Evolutionary conservation across 2,329 filamentous ascomycete genomes (phyloP).

Genomic region (Pseudocercospora vitis): DNA sequence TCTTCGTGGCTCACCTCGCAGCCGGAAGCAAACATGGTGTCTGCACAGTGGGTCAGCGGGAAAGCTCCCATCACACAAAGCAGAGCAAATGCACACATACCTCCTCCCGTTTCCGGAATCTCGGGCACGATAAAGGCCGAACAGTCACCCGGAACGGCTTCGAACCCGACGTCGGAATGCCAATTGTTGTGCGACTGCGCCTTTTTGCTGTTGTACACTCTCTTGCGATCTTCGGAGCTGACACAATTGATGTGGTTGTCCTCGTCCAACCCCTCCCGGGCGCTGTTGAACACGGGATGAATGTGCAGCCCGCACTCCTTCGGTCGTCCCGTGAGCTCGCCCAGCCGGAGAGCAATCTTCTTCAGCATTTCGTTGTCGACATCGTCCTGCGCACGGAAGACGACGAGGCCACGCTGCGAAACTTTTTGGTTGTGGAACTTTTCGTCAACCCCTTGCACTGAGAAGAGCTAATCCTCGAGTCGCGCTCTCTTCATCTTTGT

Average conservation of each 20-base stretch:
- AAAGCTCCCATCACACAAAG: too few relatives aligned
- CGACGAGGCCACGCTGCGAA: slow-evolving; percentile 67
- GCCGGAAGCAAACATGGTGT: slow-evolving; percentile 65
- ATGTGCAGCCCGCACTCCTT: slow-evolving; percentile 58
- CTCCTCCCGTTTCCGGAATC: slow-evolving; percentile 54
- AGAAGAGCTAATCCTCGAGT: too few relatives aligned
- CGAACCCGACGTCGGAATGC: slow-evolving; percentile 65
- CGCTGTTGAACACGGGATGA: slow-evolving; percentile 58
- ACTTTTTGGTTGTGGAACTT: slow-evolving; percentile 51
- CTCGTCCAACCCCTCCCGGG: background rate
- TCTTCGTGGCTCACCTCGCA: too few relatives aligned
- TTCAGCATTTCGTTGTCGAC: slow-evolving; percentile 65
- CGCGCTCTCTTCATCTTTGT: background rate
- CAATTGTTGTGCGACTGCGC: slow-evolving; percentile 30
- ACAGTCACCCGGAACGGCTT: slow-evolving; percentile 64
- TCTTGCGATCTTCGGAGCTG: background rate
- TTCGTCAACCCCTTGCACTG: too few relatives aligned
- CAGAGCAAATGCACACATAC: slow-evolving; percentile 34
- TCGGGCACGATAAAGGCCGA: slow-evolving; percentile 58
- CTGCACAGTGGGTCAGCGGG: background rate
- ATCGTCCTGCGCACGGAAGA: slow-evolving; percentile 64
- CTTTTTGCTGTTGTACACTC: background rate
- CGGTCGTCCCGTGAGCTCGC: slow-evolving; percentile 60
- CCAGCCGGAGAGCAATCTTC: slow-evolving; percentile 59
- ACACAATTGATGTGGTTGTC: slow-evolving; percentile 5